Percentiles rank a stretch among this genome's conserved stretches.
These are phyloP conservation scores for Tetracentron sinense DNA, from an alignment of 164 flowering plant genomes.

Conservation along the genomic window DNA sequence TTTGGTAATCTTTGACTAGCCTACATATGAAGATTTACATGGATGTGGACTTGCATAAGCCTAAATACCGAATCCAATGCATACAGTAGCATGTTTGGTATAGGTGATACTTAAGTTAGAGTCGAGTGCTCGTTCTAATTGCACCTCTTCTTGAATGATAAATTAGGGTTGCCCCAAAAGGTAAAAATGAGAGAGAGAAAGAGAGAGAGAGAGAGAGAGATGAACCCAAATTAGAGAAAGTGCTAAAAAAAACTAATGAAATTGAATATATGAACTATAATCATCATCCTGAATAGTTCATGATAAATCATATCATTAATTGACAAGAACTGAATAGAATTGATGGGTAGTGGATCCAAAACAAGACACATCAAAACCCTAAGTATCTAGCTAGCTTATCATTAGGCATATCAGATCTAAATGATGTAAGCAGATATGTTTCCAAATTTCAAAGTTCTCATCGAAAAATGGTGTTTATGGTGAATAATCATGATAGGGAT, in stretches of 20 bases:
- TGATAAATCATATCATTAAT: neutral
- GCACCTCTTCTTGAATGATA: neutral
- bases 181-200: neutral
- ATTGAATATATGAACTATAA: neutral
- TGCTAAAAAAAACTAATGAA: neutral
- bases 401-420: neutral
- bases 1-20: no score
- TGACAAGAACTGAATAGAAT: neutral
- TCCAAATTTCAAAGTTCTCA: neutral
- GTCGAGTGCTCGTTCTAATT: neutral
- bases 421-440: neutral
- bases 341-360: neutral
- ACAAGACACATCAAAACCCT: neutral
- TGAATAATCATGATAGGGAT: neutral
- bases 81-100: neutral
- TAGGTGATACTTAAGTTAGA: neutral
- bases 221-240: neutral
- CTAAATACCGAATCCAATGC: neutral
- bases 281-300: neutral
- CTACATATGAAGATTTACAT: constrained; percentile 3
- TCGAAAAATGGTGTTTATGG: no score
- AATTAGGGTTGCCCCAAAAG: neutral
- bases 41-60: neutral
- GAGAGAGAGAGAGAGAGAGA: constrained; percentile 5
- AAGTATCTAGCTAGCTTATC: neutral